Evolutionary conservation across 371 early-diverging fungal genomes (phyloP), one percentile per base, ranked within the genome.

Genomic region (Rhizopus stolonifer): DNA sequence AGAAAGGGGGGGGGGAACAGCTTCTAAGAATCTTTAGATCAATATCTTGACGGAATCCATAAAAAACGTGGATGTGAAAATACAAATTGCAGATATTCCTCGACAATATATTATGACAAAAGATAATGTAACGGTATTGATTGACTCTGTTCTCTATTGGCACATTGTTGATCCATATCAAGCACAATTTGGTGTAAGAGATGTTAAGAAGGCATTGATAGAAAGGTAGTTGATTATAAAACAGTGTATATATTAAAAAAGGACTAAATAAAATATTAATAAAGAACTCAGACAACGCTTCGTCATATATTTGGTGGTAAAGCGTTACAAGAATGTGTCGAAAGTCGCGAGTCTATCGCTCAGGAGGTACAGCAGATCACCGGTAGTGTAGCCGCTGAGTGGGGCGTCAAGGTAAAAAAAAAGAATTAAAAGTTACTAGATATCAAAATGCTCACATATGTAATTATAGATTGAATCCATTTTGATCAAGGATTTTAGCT

Each of bases 121-220:
- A 49, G 94, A 94, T 70, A 94, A 94, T 54, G 91, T 92, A 48
- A 81, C 72, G 29, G 77, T 96, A 22, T 56, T 56, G 4, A 87
- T 96, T 52, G 96, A 95, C 57, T 81, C 87, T 2, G 93, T 95
- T 5, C 61, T 95, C 2, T 96, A 90, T 60, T 93, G 90, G 90
- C 83, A 84, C 51, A 70, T 90, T 38, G 72, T 83, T 4, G 90
- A 96, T 52, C 95, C 95, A 1, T 94, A 86, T 58, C 80, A 81
- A 36, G 86, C 95, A 0, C 69, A 71, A 6, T 95, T 81, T 57
- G 83, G 87, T 17, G 89, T 96, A 5, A 61, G 78, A 3, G 65
- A 93, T 54, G 90, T 96, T 11, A 67, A 67, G 21, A 56, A 68
- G 13, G 95, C 95, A 1, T 67, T 95, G 31, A 54, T 85, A 5